Percentiles rank a stretch among this genome's conserved stretches.
Conservation (phyloP, 306 rosid species). For the Fragaria ananassa region DNA sequence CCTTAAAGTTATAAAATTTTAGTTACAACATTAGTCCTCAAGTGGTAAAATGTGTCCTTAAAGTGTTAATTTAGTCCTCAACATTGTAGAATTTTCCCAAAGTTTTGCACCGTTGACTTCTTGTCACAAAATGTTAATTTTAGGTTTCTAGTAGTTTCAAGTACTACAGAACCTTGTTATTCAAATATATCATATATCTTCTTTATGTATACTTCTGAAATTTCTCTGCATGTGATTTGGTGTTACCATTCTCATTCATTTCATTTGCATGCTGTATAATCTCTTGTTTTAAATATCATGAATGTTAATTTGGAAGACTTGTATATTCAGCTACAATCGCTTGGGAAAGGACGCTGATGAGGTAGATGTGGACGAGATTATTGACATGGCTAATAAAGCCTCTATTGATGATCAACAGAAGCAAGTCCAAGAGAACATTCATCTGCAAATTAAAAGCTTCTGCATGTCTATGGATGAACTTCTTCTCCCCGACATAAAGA, state of each 20-base stretch:
- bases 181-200: neutral
- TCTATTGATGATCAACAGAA: slow-evolving; percentile 65
- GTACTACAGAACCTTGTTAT: neutral
- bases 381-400: slow-evolving; percentile 68
- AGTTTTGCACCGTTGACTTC: neutral
- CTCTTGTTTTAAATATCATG: neutral
- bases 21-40: no score
- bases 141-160: neutral
- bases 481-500: slow-evolving; percentile 53
- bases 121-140: neutral
- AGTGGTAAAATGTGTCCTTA: no score
- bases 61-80: no score
- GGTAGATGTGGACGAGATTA: slow-evolving; percentile 62
- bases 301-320: slow-evolving; percentile 36
- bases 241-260: slow-evolving; percentile 6
- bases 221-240: neutral
- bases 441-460: slow-evolving; percentile 55
- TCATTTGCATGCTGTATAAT: neutral
- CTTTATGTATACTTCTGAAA: neutral
- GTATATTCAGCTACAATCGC: slow-evolving; percentile 60
- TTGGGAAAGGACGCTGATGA: slow-evolving; percentile 67
- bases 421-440: slow-evolving; percentile 84
- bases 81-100: no score
- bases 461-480: slow-evolving; percentile 66
- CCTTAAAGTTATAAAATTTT: no score